phyloP scores from a whole-genome alignment of 2,329 filamentous ascomycete species.

The Hortaea sp. region DNA sequence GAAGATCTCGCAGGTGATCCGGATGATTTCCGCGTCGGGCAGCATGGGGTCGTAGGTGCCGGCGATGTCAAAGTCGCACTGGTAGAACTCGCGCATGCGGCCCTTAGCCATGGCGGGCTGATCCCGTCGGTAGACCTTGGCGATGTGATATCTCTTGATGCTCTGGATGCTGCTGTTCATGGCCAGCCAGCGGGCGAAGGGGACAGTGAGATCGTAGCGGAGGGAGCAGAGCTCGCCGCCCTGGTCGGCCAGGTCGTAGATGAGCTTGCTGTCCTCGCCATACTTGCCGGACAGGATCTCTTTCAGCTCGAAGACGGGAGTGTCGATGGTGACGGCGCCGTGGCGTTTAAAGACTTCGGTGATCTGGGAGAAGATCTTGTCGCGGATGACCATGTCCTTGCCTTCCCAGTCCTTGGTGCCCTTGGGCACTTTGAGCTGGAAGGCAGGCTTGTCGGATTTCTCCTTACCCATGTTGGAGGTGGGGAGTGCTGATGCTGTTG shows the following conservation, averaged over 20 bases:
- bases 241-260: conserved; percentile 81
- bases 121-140: conserved; percentile 78
- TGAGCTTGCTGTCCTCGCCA: conserved; percentile 84
- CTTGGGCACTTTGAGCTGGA: conserved; percentile 80
- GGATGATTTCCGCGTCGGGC: conserved; percentile 79
- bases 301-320: conserved; percentile 73
- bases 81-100: conserved; percentile 91
- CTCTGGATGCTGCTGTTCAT: conserved; percentile 75
- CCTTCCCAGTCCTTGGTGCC: conserved; percentile 81
- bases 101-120: conserved; percentile 83
- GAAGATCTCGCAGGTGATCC: conserved; percentile 78
- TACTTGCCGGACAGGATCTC: conserved; percentile 85
- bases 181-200: conserved; percentile 83
- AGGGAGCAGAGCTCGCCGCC: conserved; percentile 77
- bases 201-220: conserved; percentile 79
- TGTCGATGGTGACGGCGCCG: conserved; percentile 70
- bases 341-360: conserved; percentile 74
- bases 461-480: conserved; percentile 37
- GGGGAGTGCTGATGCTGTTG: conserved; percentile 1
- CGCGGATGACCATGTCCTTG: conserved; percentile 67
- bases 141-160: conserved; percentile 92
- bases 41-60: conserved; percentile 83
- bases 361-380: conserved; percentile 69
- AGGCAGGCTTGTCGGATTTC: conserved; percentile 25
- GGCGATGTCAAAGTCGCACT: conserved; percentile 95